Evolutionary conservation across 2,329 filamentous ascomycete species (phyloP).

Genomic region (Monosporascus ibericus): DNA sequence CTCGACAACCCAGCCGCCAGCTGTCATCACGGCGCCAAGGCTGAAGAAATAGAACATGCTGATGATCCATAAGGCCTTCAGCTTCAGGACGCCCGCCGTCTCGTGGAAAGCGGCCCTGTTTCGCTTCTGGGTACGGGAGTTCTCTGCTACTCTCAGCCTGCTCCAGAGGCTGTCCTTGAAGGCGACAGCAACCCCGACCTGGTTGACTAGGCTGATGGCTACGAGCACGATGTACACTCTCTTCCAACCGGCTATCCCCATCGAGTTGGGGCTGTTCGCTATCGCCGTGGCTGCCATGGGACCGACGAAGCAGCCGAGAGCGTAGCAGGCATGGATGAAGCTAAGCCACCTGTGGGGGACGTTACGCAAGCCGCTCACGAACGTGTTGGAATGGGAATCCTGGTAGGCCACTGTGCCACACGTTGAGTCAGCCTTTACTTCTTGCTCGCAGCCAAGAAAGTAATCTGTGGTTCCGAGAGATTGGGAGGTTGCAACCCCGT

Average conservation of each 20-base stretch:
- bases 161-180: slow-evolving; percentile 43
- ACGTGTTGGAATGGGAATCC: slow-evolving; percentile 58
- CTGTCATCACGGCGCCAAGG: slow-evolving; percentile 49
- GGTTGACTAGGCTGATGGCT: slow-evolving; percentile 44
- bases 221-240: slow-evolving; percentile 52
- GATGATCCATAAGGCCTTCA: slow-evolving; percentile 48
- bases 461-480: too few relatives aligned
- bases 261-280: slow-evolving; percentile 27
- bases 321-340: slow-evolving; percentile 59
- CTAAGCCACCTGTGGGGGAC: slow-evolving; percentile 54
- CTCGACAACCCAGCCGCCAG: slow-evolving; percentile 58
- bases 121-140: slow-evolving; percentile 12
- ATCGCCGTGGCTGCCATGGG: slow-evolving; percentile 49
- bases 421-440: too few relatives aligned
- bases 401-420: slow-evolving; percentile 45
- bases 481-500: too few relatives aligned
- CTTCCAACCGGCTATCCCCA: slow-evolving; percentile 37
- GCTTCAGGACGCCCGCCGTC: slow-evolving; percentile 38
- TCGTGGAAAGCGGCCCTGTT: slow-evolving; percentile 32
- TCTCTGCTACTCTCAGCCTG: slow-evolving; percentile 7
- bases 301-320: slow-evolving; percentile 48
- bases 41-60: slow-evolving; percentile 61
- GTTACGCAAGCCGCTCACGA: slow-evolving; percentile 43
- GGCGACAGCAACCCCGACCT: slow-evolving; percentile 37
- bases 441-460: too few relatives aligned